Percentiles rank a stretch among this genome's conserved stretches.
Conservation (phyloP, 352 stramenopile species). For the Elongisporangium undulatum region DNA sequence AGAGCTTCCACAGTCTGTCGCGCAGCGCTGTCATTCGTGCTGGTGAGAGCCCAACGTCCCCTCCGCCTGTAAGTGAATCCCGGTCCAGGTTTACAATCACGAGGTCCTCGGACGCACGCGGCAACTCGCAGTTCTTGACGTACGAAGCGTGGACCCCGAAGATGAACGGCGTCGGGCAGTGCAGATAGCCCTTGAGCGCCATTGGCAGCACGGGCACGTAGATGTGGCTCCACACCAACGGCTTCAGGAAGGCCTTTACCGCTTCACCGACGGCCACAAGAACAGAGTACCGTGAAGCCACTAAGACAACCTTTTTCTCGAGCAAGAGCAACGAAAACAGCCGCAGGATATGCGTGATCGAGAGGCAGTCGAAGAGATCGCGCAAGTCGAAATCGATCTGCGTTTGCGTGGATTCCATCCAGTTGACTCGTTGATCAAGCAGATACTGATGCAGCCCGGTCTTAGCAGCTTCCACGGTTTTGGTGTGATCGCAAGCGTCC, state of each 20-base stretch:
- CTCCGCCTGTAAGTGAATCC: slow-evolving; percentile 43
- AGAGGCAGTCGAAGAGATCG: slow-evolving; percentile 58
- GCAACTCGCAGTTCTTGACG: slow-evolving; percentile 37
- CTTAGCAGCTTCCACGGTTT: neutral
- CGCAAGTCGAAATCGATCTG: slow-evolving; percentile 32
- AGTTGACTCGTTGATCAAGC: neutral
- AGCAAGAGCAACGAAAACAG: slow-evolving; percentile 58
- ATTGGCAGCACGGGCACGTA: slow-evolving; percentile 70
- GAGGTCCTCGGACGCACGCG: slow-evolving; percentile 38
- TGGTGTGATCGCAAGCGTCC: neutral
- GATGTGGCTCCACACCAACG: slow-evolving; percentile 74
- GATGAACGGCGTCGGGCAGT: slow-evolving; percentile 77
- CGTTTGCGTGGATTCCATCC: neutral
- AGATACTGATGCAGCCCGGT: neutral
- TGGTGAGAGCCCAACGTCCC: slow-evolving; percentile 34
- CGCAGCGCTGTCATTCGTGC: slow-evolving; percentile 24
- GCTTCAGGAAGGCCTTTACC: slow-evolving; percentile 40
- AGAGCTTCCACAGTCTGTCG: slow-evolving; percentile 34
- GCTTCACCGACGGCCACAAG: slow-evolving; percentile 54
- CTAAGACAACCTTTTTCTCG: slow-evolving; percentile 74
- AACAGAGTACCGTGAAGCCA: slow-evolving; percentile 62
- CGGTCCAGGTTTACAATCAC: slow-evolving; percentile 56
- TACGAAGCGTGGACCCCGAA: slow-evolving; percentile 71
- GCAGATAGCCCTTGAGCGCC: slow-evolving; percentile 54
- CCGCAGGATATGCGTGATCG: slow-evolving; percentile 48